Percentiles rank a stretch among this genome's conserved stretches.
Evolutionary conservation across 306 rosid species (phyloP).

Genomic region (Cicer bijugum): DNA sequence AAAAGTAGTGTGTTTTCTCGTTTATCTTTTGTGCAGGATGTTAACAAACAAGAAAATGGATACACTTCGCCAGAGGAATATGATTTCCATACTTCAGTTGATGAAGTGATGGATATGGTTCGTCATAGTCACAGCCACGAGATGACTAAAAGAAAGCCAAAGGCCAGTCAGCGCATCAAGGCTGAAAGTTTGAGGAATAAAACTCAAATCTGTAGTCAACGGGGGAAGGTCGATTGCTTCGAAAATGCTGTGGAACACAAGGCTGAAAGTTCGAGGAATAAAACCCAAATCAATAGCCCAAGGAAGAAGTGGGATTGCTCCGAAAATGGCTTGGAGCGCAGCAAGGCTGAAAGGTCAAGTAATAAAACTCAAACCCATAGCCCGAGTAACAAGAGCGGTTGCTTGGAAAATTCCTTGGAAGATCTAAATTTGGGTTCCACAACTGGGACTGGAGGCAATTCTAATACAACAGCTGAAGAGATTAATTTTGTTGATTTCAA

Average conservation of each 20-base stretch:
- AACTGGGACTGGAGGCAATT: constrained; percentile 39
- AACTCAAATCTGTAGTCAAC: constrained; percentile 36
- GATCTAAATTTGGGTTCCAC: constrained; percentile 27
- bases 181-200: constrained; percentile 41
- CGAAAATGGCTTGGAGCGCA: constrained; percentile 38
- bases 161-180: constrained; percentile 29
- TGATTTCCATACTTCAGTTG: constrained; percentile 48
- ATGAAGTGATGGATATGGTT: constrained; percentile 61
- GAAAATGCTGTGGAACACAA: constrained; percentile 27
- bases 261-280: constrained; percentile 41
- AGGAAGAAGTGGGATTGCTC: constrained; percentile 29
- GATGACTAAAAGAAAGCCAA: constrained; percentile 47
- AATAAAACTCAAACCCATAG: constrained; percentile 28
- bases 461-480: constrained; percentile 39
- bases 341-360: constrained; percentile 39
- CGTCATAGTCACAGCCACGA: constrained; percentile 34
- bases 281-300: constrained; percentile 30
- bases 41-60: constrained; percentile 29
- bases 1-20: constrained; percentile 60
- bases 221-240: constrained; percentile 24
- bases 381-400: constrained; percentile 28
- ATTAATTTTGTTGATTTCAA: constrained; percentile 57
- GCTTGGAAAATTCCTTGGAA: constrained; percentile 39
- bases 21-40: constrained; percentile 46
- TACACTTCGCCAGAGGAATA: constrained; percentile 18